Evolutionary conservation across 257 asterid genomes (phyloP), one percentile per base, ranked within the genome.

Genomic region (Plantago ovata): DNA sequence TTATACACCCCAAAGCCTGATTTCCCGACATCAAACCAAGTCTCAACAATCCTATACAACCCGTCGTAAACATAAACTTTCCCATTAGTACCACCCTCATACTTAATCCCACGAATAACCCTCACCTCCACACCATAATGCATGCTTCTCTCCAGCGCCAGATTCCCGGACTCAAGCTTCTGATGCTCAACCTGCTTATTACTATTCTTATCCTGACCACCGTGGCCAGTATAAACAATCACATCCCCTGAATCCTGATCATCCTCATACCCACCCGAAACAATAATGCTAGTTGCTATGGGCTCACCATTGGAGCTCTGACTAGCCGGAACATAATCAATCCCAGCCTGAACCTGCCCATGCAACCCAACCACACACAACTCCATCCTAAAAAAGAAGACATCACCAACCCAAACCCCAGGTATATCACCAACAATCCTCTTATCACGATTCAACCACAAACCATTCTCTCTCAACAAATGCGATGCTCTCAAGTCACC

Each of bases 1-100:
- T 86, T 86, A 60, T 57, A 82, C 53, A 86, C 94, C 42, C 89
- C 94, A 61, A 79, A 86, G 6, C 95, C 95, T 0, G 94, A 81
- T 46, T 72, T 86, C 14, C 95, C 95, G 38, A 80, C 72, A 62
- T 86, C 91, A 56, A 80, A 80, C 36, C 36, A 28, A 28, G 36
- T 28, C 4, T 28, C 36, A 6, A 28, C 36, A 28, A 28, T 28
- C 36, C 78, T 78, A 61, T 81, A 87, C 51, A 87, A 72, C 0
- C 95, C 95, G 69, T 87, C 95, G 73, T 87, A 87, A 41, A 84
- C 91, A 53, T 84, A 87, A 22, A 84, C 81, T 67, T 87, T 87
- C 45, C 89, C 94, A 62, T 72, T 82, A 62, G 74, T 64, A 71
- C 82, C 77, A 24, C 91, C 91, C 36, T 65, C 88, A 42, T 76